Percentiles rank a stretch among this genome's conserved stretches.
These are phyloP conservation scores for Rehmannia glutinosa DNA, from an alignment of 257 asterid genomes.

Conservation along the genomic window DNA sequence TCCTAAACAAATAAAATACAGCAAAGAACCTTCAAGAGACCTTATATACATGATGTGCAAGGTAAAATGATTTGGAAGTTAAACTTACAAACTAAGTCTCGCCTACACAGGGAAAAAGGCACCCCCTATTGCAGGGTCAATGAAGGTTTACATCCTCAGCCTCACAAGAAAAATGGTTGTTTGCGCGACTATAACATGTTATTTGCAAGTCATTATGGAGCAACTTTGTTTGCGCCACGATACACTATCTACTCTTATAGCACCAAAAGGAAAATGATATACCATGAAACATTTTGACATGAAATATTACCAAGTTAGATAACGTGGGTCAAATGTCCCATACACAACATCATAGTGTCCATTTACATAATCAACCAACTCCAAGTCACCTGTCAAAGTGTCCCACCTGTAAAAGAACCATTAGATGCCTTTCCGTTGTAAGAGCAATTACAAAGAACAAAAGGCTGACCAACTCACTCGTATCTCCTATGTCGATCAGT, in stretches of 20 bases:
- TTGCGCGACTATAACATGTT: not conserved
- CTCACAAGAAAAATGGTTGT: constrained; percentile 4
- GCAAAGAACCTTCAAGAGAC: not conserved
- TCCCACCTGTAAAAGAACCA: constrained; percentile 82
- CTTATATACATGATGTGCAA: not conserved
- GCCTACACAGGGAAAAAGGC: not conserved
- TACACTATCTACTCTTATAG: constrained; percentile 12
- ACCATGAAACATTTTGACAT: constrained; percentile 3
- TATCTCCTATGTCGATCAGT: constrained; percentile 77
- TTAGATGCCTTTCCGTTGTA: constrained; percentile 27
- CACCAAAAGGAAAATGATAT: constrained; percentile 9
- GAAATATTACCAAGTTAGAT: constrained; percentile 63
- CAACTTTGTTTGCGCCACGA: constrained; percentile 2
- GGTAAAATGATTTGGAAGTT: not conserved
- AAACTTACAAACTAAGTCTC: not conserved
- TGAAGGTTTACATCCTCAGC: not conserved
- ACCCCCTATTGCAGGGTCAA: constrained; percentile 1
- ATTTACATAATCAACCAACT: constrained; percentile 70
- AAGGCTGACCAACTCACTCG: constrained; percentile 52
- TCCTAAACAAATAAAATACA: not conserved
- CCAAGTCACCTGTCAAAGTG: constrained; percentile 85
- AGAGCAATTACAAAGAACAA: constrained; percentile 14
- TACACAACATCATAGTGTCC: constrained; percentile 89
- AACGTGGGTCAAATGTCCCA: constrained; percentile 81
- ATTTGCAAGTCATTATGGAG: constrained; percentile 8